A percentile compares a stretch with the other conserved stretches of the same genome.
Conservation (phyloP, 768 basidiomycete genomes). For the Serendipita sp. region DNA sequence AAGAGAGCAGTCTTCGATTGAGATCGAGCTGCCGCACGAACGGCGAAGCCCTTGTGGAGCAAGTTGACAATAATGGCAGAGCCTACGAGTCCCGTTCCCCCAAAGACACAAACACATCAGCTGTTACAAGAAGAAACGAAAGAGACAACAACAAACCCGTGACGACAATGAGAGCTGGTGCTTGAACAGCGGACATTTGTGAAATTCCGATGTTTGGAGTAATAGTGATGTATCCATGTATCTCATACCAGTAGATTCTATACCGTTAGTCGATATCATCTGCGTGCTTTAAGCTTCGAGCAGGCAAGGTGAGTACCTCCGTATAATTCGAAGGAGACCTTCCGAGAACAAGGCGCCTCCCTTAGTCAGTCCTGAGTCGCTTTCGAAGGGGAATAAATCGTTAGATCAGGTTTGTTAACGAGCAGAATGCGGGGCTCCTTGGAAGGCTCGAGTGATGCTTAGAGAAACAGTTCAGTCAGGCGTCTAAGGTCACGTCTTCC, state of each 20-base stretch:
- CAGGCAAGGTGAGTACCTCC: not conserved
- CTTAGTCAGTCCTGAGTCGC: not conserved
- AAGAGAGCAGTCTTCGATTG: conserved; percentile 14
- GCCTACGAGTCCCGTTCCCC: not conserved
- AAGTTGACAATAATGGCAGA: conserved; percentile 12
- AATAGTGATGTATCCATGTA: not conserved
- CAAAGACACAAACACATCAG: too few relatives aligned
- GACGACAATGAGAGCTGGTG: not conserved
- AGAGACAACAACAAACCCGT: not conserved
- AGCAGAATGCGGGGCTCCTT: not conserved
- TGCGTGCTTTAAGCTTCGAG: not conserved
- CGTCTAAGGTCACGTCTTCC: too few relatives aligned
- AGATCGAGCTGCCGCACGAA: conserved; percentile 23
- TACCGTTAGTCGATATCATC: not conserved
- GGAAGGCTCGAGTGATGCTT: not conserved
- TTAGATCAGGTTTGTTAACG: too few relatives aligned
- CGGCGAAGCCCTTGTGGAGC: conserved; percentile 18
- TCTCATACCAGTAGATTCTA: not conserved
- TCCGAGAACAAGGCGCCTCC: not conserved
- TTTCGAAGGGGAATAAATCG: not conserved
- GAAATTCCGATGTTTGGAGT: not conserved
- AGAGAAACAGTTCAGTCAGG: too few relatives aligned
- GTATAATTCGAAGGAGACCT: not conserved
- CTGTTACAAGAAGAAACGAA: too few relatives aligned
- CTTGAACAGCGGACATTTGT: not conserved